phyloP scores from a whole-genome alignment of 1,284 basidiomycete genomes.

The Rhodotorula sp. region DNA sequence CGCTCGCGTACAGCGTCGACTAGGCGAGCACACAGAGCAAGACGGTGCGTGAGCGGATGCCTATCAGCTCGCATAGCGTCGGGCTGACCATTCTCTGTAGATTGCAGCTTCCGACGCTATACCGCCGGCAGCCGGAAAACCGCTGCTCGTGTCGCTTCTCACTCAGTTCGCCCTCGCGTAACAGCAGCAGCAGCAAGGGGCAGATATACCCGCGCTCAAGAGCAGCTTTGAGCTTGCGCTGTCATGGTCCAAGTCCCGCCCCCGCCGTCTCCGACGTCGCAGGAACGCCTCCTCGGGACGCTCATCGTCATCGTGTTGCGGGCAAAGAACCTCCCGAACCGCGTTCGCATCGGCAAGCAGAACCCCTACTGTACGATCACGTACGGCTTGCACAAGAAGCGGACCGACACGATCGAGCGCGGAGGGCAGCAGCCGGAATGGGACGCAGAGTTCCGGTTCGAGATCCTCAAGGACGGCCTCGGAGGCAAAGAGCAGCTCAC shows the following conservation, averaged over 20 bases:
- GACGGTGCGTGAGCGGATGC: no score
- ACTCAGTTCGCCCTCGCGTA: no score
- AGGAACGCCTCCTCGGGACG: conserved; percentile 65
- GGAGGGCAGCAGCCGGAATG: conserved; percentile 98
- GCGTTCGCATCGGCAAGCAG: conserved; percentile 93
- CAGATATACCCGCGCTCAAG: background rate
- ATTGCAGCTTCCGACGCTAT: no score
- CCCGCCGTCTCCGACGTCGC: conserved; percentile 11
- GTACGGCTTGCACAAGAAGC: conserved; percentile 74
- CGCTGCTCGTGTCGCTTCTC: no score
- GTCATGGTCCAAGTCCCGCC: conserved; percentile 2
- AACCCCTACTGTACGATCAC: conserved; percentile 87
- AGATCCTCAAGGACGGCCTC: conserved; percentile 70
- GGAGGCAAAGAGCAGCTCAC: conserved; percentile 62
- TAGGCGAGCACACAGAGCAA: background rate
- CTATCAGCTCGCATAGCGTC: no score
- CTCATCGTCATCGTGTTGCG: conserved; percentile 78
- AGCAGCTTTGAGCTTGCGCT: background rate
- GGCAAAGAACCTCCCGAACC: conserved; percentile 71
- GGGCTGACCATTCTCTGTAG: no score
- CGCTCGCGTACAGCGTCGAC: background rate
- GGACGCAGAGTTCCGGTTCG: conserved; percentile 97
- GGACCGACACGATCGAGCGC: conserved; percentile 87
- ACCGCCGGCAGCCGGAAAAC: no score
- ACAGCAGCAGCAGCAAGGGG: background rate